phyloP scores from a whole-genome alignment of 2,329 filamentous ascomycete genomes.

The Paecilomyces formosus region DNA sequence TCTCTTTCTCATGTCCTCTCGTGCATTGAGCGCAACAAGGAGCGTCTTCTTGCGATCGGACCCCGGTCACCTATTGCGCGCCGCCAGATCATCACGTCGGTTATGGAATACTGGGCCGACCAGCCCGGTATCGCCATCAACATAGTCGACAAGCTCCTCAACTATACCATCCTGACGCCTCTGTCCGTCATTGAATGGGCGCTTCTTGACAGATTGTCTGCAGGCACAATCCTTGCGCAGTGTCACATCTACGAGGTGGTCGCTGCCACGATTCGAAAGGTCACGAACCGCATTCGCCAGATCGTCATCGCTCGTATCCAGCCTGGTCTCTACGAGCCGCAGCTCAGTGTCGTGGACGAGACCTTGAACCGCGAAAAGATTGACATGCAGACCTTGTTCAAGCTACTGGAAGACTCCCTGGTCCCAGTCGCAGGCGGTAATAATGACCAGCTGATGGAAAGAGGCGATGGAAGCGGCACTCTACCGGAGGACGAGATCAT shows the following conservation, averaged over 20 bases:
- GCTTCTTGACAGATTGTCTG: slow-evolving; percentile 57
- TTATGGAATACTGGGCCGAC: slow-evolving; percentile 87
- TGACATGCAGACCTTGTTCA: slow-evolving; percentile 73
- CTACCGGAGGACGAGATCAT: slow-evolving; percentile 57
- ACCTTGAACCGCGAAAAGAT: slow-evolving; percentile 62
- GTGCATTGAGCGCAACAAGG: slow-evolving; percentile 91
- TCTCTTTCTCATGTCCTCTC: slow-evolving; percentile 93
- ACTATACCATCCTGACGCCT: slow-evolving; percentile 90
- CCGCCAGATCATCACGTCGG: slow-evolving; percentile 80
- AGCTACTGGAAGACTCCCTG: slow-evolving; percentile 70
- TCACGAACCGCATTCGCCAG: slow-evolving; percentile 77
- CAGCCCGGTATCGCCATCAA: slow-evolving; percentile 87
- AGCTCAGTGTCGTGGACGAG: slow-evolving; percentile 56
- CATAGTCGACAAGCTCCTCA: slow-evolving; percentile 93
- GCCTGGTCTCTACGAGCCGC: slow-evolving; percentile 46
- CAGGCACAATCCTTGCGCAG: slow-evolving; percentile 62
- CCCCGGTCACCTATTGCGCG: slow-evolving; percentile 67
- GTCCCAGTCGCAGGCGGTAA: slow-evolving; percentile 63
- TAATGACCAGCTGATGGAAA: slow-evolving; percentile 69
- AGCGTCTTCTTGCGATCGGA: slow-evolving; percentile 73
- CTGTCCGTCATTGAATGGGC: slow-evolving; percentile 85
- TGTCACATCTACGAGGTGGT: slow-evolving; percentile 85
- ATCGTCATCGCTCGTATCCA: slow-evolving; percentile 60
- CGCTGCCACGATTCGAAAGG: slow-evolving; percentile 79
- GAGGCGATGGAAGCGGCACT: slow-evolving; percentile 45